Base-by-base conservation (phyloP, 371 early-diverging fungal species). In the Rhizopus delemar region DNA sequence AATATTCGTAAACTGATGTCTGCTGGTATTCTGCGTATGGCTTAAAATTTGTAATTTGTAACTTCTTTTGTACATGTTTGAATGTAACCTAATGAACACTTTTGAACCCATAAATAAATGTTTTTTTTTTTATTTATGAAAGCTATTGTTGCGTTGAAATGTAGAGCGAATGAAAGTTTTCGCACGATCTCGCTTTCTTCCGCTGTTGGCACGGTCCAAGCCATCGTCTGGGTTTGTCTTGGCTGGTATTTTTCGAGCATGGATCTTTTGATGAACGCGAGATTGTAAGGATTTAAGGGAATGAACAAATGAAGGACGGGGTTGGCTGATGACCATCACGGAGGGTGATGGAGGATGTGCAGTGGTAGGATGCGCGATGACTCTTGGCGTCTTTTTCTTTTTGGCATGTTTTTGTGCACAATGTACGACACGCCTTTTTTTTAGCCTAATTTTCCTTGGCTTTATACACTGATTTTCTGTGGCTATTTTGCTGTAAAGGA, bases 1-100 rank as follows among this genome's bases (percentile, higher is more conserved):
- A 98, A 97, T 75, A 87, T 98, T 70, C 92, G 94, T 69, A 94
- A 90, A 68, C 83, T 98, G 60, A 88, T 95, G 74, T 84, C 86
- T 45, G 96, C 96, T 39, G 98, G 98, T 61, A 82, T 94, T 57
- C 75, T 94, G 46, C 82, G 83, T 60, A 73, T 84, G 73, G 86
- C 76, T 49, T 89, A 84, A 73, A 46, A 28, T 38, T 16, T 16
- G 41, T 48, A 8, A n/a, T 33, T 46, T 32, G 29, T 12, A 41
- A 28, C 11, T 15, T 54, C 4, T 22, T 41, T 28, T 38, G 12
- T 43, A 5, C 43, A 29, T 48, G 31, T 22, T 48, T 9, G 3
- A 48, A 29, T 48, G 48, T 48, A 48, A 48, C 16, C 31, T 29
- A 48, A 28, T 48, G 8, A 29, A 48, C 28, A 28, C 48, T 7